phyloP scores from a whole-genome alignment of 2,329 filamentous ascomycete genomes.

The Xenoacremonium recifei region DNA sequence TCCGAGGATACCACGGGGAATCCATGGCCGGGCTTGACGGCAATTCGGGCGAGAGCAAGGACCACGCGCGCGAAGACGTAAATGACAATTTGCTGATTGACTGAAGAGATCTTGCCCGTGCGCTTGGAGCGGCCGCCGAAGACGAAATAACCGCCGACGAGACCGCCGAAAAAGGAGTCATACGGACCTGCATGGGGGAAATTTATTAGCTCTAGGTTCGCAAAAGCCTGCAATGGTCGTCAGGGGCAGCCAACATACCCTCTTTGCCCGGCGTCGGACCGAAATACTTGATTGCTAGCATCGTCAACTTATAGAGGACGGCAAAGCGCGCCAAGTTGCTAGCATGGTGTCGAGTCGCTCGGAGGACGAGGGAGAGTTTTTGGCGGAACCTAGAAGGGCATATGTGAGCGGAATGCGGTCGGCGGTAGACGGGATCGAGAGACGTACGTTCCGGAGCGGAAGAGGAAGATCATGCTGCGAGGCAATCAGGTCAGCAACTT shows the following conservation, averaged over 20 bases:
- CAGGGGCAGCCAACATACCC: slow-evolving; percentile 39
- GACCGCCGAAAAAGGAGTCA: slow-evolving; percentile 82
- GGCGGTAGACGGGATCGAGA: slow-evolving; percentile 5
- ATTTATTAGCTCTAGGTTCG: neutral
- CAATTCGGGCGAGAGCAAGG: slow-evolving; percentile 78
- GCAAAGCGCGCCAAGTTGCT: slow-evolving; percentile 91
- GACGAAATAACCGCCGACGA: slow-evolving; percentile 88
- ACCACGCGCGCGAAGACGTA: slow-evolving; percentile 94
- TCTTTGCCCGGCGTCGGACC: slow-evolving; percentile 60
- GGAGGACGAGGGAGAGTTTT: slow-evolving; percentile 74
- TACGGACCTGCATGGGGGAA: slow-evolving; percentile 55
- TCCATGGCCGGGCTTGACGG: slow-evolving; percentile 63
- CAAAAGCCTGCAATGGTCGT: no score
- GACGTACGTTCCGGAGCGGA: slow-evolving; percentile 81
- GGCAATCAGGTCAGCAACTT: slow-evolving; percentile 15
- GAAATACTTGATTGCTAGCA: slow-evolving; percentile 70
- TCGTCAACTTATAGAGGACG: slow-evolving; percentile 80
- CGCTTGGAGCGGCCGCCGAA: slow-evolving; percentile 71
- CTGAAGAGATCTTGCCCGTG: slow-evolving; percentile 67
- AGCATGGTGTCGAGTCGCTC: slow-evolving; percentile 87
- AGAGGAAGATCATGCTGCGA: slow-evolving; percentile 88
- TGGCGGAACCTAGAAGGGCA: slow-evolving; percentile 57
- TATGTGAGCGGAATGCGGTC: neutral
- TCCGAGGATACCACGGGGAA: slow-evolving; percentile 51
- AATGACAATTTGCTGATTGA: slow-evolving; percentile 96